A percentile compares a stretch with the other conserved stretches of the same genome.
Conservation (phyloP, 331 rosid species). For the Arachis monticola region DNA sequence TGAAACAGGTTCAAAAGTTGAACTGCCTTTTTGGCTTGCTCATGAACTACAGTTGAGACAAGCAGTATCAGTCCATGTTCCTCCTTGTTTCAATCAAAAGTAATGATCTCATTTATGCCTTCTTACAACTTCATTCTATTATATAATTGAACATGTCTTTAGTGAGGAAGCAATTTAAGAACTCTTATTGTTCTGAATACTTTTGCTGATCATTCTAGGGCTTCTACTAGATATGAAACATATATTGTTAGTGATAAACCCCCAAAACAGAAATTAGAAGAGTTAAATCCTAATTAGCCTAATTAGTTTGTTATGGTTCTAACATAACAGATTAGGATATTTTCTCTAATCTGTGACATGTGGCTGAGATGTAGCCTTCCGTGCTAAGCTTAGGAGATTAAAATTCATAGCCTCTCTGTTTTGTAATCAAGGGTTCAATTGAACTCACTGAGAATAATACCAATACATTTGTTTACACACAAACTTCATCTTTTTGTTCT, state of each 20-base stretch:
- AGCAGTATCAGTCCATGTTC: slow-evolving; percentile 68
- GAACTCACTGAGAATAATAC: no score
- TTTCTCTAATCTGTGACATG: background rate
- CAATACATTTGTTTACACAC: no score
- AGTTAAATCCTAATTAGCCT: no score
- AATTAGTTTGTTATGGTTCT: no score
- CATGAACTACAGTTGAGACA: slow-evolving; percentile 79
- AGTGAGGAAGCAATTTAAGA: slow-evolving; percentile 27
- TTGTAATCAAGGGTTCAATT: background rate
- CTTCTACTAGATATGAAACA: slow-evolving; percentile 10
- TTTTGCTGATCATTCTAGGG: background rate
- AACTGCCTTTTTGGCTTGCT: slow-evolving; percentile 96
- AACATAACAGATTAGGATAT: background rate
- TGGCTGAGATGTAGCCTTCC: no score
- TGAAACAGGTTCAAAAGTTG: slow-evolving; percentile 88
- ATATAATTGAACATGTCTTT: slow-evolving; percentile 18
- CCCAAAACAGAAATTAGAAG: no score
- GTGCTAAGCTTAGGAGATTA: no score
- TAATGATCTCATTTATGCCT: slow-evolving; percentile 39
- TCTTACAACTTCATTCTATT: slow-evolving; percentile 14
- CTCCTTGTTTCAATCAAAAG: slow-evolving; percentile 89
- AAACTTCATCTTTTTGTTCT: no score
- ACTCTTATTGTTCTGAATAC: slow-evolving; percentile 14
- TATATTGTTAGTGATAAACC: background rate
- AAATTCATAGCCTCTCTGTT: background rate